Evolutionary conservation across 805 yeast genomes (phyloP).

Genomic region (Kurtzmaniella fragi): DNA sequence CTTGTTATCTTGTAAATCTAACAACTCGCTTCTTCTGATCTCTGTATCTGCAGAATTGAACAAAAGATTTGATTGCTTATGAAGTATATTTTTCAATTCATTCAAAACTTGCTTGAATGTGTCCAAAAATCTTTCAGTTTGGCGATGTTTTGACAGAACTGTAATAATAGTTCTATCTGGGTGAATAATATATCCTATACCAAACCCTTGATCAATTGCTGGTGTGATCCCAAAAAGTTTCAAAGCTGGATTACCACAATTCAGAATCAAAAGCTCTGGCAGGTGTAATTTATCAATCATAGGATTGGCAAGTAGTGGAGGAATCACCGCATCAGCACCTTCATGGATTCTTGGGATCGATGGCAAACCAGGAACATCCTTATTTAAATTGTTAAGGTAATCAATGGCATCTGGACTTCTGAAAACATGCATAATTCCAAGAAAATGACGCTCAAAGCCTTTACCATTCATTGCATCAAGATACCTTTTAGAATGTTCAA

Average conservation of each 20-base stretch:
- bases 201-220: slow-evolving; percentile 83
- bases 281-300: slow-evolving; percentile 26
- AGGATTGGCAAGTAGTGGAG: slow-evolving; percentile 32
- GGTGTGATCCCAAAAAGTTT: slow-evolving; percentile 91
- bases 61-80: slow-evolving; percentile 29
- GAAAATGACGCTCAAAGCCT: slow-evolving; percentile 71
- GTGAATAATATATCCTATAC: slow-evolving; percentile 88
- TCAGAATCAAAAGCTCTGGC: slow-evolving; percentile 54
- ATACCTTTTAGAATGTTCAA: slow-evolving; percentile 45
- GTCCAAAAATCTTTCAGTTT: slow-evolving; percentile 70
- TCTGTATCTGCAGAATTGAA: slow-evolving; percentile 21
- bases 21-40: slow-evolving; percentile 27
- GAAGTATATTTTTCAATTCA: slow-evolving; percentile 51
- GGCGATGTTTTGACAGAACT: slow-evolving; percentile 83
- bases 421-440: slow-evolving; percentile 55
- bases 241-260: slow-evolving; percentile 89
- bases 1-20: slow-evolving; percentile 27
- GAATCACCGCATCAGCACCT: slow-evolving; percentile 5
- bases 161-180: slow-evolving; percentile 74
- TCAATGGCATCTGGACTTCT: slow-evolving; percentile 36
- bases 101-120: slow-evolving; percentile 59
- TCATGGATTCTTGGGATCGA: slow-evolving; percentile 17
- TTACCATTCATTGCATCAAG: slow-evolving; percentile 52
- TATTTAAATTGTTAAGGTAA: slow-evolving; percentile 38
- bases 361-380: slow-evolving; percentile 29